Evolutionary conservation across 1,284 basidiomycete genomes (phyloP).

Genomic region (Leccinum brunneo-olivaceum): DNA sequence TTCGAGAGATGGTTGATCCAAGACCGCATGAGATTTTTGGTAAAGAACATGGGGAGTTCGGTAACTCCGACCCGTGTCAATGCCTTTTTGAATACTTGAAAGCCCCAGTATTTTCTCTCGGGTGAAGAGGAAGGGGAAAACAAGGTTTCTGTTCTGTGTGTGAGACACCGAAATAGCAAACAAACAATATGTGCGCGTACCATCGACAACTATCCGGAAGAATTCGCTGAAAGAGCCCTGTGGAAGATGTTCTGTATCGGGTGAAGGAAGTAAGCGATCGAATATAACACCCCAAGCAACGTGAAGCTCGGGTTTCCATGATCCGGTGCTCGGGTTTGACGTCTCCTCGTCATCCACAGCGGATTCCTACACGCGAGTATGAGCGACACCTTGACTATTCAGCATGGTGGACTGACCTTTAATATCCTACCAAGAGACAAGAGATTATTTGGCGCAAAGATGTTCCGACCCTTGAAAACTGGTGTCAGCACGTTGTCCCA

Average conservation of each 20-base stretch:
- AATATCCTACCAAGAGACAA: slow-evolving; percentile 70
- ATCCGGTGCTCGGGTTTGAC: slow-evolving; percentile 44
- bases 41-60: slow-evolving; percentile 84
- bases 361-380: slow-evolving; percentile 42
- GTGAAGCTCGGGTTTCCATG: slow-evolving; percentile 89
- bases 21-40: slow-evolving; percentile 91
- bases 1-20: slow-evolving; percentile 95
- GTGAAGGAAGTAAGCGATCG: slow-evolving; percentile 60
- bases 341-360: slow-evolving; percentile 48
- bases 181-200: slow-evolving; percentile 37
- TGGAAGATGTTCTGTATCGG: slow-evolving; percentile 32
- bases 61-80: slow-evolving; percentile 61
- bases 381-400: slow-evolving; percentile 3
- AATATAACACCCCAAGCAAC: slow-evolving; percentile 88
- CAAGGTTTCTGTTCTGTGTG: slow-evolving; percentile 62
- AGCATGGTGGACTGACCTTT: slow-evolving; percentile 45
- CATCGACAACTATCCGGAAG: slow-evolving; percentile 86
- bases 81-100: slow-evolving; percentile 84
- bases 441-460: slow-evolving; percentile 71
- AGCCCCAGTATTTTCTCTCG: slow-evolving; percentile 94
- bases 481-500: slow-evolving; percentile 71
- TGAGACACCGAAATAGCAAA: slow-evolving; percentile 6
- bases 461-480: slow-evolving; percentile 66
- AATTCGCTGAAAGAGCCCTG: slow-evolving; percentile 83
- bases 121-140: slow-evolving; percentile 81